Percentiles rank a stretch among this genome's conserved stretches.
Evolutionary conservation across 2,329 filamentous ascomycete genomes (phyloP).

Genomic region (Diaporthe vexans): DNA sequence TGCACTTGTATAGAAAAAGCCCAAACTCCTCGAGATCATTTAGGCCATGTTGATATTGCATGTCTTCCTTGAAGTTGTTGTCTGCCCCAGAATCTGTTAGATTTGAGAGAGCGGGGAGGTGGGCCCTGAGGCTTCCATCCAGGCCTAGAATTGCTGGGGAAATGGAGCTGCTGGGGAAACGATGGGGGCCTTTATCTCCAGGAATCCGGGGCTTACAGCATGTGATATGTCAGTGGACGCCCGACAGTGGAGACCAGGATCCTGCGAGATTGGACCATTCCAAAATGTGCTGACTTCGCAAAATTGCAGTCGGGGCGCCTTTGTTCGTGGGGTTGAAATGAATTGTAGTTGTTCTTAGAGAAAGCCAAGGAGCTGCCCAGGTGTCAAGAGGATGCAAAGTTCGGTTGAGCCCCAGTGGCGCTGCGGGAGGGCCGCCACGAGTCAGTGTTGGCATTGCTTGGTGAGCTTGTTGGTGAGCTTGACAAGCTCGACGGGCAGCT

Average conservation of each 20-base stretch:
- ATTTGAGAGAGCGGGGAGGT: slow-evolving; percentile 8
- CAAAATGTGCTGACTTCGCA: too few relatives aligned
- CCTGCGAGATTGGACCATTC: neutral
- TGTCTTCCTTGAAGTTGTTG: neutral
- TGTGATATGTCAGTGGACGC: neutral
- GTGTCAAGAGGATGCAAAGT: neutral
- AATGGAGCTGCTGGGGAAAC: slow-evolving; percentile 13
- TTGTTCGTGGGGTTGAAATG: neutral
- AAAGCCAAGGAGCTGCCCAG: slow-evolving; percentile 23
- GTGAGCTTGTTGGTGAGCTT: slow-evolving; percentile 28
- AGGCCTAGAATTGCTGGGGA: slow-evolving; percentile 28
- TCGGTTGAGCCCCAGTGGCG: slow-evolving; percentile 26
- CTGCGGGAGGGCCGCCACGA: slow-evolving; percentile 10
- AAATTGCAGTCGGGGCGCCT: neutral
- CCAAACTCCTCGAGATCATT: too few relatives aligned
- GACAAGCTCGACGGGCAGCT: neutral
- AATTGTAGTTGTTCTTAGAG: neutral
- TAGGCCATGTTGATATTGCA: neutral
- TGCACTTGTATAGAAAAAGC: too few relatives aligned
- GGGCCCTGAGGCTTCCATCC: neutral
- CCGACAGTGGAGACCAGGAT: neutral
- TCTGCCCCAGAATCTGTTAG: slow-evolving; percentile 14
- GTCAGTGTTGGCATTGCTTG: slow-evolving; percentile 31
- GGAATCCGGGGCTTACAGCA: neutral
- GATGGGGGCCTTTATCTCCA: neutral